phyloP scores from a whole-genome alignment of 139 green algal species.

The Auxenochlorella pyrenoidosa region DNA sequence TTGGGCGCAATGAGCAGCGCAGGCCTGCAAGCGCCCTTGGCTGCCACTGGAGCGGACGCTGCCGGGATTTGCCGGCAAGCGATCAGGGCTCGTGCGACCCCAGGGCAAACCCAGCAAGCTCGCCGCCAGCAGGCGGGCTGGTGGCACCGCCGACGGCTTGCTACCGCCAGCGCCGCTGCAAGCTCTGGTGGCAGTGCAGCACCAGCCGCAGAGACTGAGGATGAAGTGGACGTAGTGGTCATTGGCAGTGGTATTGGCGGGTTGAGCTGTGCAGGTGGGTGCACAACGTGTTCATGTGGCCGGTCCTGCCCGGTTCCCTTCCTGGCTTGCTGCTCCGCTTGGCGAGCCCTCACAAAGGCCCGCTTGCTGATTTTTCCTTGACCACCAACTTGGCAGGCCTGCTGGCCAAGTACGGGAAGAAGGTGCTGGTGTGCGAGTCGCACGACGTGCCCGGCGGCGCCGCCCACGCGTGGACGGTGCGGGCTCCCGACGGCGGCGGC shows the following conservation, averaged over 20 bases:
- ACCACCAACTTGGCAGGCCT: neutral
- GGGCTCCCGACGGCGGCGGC: conserved; percentile 47
- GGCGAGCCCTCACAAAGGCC: no score
- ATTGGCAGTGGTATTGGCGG: conserved; percentile 67
- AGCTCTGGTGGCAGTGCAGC: no score
- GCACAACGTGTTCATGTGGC: conserved; percentile 68
- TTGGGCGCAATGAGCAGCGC: no score
- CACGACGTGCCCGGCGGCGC: conserved; percentile 88
- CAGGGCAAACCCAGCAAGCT: no score
- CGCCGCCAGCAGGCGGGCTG: no score
- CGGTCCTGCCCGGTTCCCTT: no score
- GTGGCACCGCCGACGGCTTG: no score
- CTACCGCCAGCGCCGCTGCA: neutral
- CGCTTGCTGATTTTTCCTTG: neutral
- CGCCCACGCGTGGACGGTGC: conserved; percentile 78
- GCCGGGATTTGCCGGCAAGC: no score
- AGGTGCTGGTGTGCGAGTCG: conserved; percentile 70
- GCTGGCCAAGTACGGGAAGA: neutral
- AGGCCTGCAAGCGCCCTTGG: no score
- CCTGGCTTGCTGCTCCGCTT: no score
- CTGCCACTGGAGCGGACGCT: no score
- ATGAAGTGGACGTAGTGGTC: conserved; percentile 77
- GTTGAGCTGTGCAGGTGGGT: conserved; percentile 79
- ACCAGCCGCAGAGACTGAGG: neutral
- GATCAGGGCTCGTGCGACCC: no score